These are phyloP conservation scores for Zymoseptoria tritici DNA, from an alignment of 2,329 filamentous ascomycete species.

Conservation along the genomic window DNA sequence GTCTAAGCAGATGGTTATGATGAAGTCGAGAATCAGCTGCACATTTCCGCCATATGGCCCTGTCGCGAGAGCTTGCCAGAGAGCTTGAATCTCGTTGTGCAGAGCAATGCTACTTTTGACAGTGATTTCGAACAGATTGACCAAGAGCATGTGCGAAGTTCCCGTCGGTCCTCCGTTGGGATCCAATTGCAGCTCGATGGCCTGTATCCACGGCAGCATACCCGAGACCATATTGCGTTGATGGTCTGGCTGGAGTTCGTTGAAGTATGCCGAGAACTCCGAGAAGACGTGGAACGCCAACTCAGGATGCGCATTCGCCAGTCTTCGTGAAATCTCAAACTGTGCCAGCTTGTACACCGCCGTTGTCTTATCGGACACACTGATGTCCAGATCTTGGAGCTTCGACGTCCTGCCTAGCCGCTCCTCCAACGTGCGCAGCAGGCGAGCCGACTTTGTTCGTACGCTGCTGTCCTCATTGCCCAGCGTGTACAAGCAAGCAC, in stretches of 20 bases:
- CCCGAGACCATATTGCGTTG: slow-evolving; percentile 93
- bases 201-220: slow-evolving; percentile 92
- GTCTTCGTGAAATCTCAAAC: slow-evolving; percentile 86
- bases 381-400: slow-evolving; percentile 95
- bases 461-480: slow-evolving; percentile 88
- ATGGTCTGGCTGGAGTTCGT: slow-evolving; percentile 69
- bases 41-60: slow-evolving; percentile 92
- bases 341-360: slow-evolving; percentile 96
- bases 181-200: slow-evolving; percentile 84
- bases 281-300: slow-evolving; percentile 92
- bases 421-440: slow-evolving; percentile 69
- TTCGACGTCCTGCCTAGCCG: slow-evolving; percentile 79
- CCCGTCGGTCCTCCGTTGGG: slow-evolving; percentile 85
- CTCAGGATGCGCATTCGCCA: slow-evolving; percentile 82
- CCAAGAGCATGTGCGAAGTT: slow-evolving; percentile 86
- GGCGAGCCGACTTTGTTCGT: slow-evolving; percentile 73
- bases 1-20: slow-evolving; percentile 88
- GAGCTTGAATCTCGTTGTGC: slow-evolving; percentile 92
- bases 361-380: slow-evolving; percentile 95
- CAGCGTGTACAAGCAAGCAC: slow-evolving; percentile 81
- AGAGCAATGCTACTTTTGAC: slow-evolving; percentile 81
- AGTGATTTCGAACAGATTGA: slow-evolving; percentile 92
- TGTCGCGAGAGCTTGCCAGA: slow-evolving; percentile 94
- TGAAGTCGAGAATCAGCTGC: slow-evolving; percentile 88
- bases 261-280: slow-evolving; percentile 90